phyloP scores from a whole-genome alignment of 257 asterid genomes.

The Solanum rostratum region DNA sequence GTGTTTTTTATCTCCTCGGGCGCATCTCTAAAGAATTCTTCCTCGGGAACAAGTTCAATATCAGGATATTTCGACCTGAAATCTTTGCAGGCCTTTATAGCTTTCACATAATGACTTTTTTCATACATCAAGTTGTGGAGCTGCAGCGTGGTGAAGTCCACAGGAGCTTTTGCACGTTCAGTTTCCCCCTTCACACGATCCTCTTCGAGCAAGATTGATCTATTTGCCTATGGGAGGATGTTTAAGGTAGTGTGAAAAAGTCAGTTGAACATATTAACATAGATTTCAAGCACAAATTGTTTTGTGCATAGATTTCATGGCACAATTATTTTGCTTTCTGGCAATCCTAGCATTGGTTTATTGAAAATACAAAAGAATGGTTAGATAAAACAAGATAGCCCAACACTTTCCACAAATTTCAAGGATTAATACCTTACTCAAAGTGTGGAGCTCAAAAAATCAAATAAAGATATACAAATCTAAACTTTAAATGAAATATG shows the following conservation, averaged over 20 bases:
- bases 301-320: not conserved
- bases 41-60: slow-evolving; percentile 86
- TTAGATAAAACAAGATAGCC: not conserved
- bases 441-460: not conserved
- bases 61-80: slow-evolving; percentile 85
- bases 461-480: not conserved
- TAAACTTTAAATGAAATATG: not conserved
- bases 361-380: not conserved
- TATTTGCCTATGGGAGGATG: slow-evolving; percentile 53
- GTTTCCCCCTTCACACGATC: slow-evolving; percentile 80
- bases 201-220: slow-evolving; percentile 96
- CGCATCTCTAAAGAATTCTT: slow-evolving; percentile 74
- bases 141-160: slow-evolving; percentile 83
- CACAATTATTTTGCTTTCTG: not conserved
- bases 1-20: slow-evolving; percentile 68
- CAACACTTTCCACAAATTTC: not conserved
- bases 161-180: slow-evolving; percentile 84
- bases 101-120: slow-evolving; percentile 92
- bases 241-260: not conserved
- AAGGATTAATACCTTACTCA: not conserved
- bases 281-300: not conserved
- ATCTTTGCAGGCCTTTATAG: slow-evolving; percentile 92
- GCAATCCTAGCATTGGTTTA: not conserved
- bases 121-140: slow-evolving; percentile 94
- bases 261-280: not conserved